phyloP scores from a whole-genome alignment of 441 rosid species.

The Erodium trifolium region DNA sequence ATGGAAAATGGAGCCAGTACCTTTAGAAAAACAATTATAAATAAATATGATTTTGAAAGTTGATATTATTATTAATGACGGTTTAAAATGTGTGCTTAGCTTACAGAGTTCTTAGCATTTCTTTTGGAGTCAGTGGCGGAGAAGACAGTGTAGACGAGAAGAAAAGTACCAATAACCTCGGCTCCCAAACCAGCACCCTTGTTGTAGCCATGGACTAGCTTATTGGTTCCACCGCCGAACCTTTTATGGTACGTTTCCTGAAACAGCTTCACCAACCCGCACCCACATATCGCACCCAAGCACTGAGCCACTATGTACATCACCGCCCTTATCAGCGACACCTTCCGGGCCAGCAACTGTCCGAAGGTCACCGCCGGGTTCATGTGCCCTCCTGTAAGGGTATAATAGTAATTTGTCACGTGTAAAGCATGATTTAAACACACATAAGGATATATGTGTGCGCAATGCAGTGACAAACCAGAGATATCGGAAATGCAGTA shows the following conservation, averaged over 20 bases:
- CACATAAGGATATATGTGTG: no score
- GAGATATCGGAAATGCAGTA: slow-evolving; percentile 44
- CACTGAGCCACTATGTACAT: slow-evolving; percentile 35
- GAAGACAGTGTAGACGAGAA: slow-evolving; percentile 28
- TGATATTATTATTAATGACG: background rate
- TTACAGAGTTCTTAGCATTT: slow-evolving; percentile 54
- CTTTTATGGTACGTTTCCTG: slow-evolving; percentile 24
- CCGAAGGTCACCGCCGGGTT: slow-evolving; percentile 32
- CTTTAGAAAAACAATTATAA: background rate
- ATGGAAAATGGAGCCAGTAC: slow-evolving; percentile 26
- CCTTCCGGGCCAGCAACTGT: slow-evolving; percentile 26
- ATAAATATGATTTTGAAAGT: no score
- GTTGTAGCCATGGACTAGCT: slow-evolving; percentile 40
- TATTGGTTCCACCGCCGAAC: slow-evolving; percentile 58
- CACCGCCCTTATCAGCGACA: slow-evolving; percentile 21
- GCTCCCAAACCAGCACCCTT: slow-evolving; percentile 59
- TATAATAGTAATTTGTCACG: background rate
- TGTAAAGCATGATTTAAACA: no score
- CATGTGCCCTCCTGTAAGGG: background rate
- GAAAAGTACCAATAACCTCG: slow-evolving; percentile 53
- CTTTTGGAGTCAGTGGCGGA: slow-evolving; percentile 71
- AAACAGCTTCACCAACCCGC: slow-evolving; percentile 33
- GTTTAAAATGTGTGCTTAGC: slow-evolving; percentile 17
- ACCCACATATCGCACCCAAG: slow-evolving; percentile 33
- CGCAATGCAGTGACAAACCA: slow-evolving; percentile 12